A percentile compares a stretch with the other conserved stretches of the same genome.
Evolutionary conservation across 495 filamentous ascomycete species (phyloP).

Genomic region (Aspergillus taichungensis): DNA sequence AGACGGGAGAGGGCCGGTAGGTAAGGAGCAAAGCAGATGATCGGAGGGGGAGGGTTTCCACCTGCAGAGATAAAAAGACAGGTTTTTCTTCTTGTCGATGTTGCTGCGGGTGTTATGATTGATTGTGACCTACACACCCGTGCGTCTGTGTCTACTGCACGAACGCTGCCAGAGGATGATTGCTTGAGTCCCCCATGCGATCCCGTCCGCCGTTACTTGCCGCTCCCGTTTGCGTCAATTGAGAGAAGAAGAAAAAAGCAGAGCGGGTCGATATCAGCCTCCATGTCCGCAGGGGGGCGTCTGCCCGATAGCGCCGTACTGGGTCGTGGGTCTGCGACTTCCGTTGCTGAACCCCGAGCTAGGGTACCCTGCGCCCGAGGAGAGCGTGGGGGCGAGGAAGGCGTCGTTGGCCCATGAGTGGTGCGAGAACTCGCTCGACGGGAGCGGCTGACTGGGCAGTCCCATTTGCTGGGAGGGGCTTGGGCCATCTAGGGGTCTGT

Average conservation of each 20-base stretch:
- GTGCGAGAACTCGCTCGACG: slow-evolving; percentile 22
- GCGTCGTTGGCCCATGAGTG: slow-evolving; percentile 36
- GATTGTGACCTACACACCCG: too few relatives aligned
- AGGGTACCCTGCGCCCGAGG: slow-evolving; percentile 17
- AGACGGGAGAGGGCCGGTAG: too few relatives aligned
- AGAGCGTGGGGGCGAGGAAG: slow-evolving; percentile 31
- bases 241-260: slow-evolving; percentile 5
- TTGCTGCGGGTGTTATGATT: too few relatives aligned
- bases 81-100: too few relatives aligned
- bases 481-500: slow-evolving; percentile 11
- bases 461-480: slow-evolving; percentile 14
- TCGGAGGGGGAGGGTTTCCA: too few relatives aligned
- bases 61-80: too few relatives aligned
- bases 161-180: too few relatives aligned
- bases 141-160: too few relatives aligned
- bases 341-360: slow-evolving; percentile 16
- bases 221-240: too few relatives aligned
- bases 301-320: slow-evolving; percentile 37
- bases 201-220: neutral
- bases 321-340: slow-evolving; percentile 23
- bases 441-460: slow-evolving; percentile 21
- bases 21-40: too few relatives aligned
- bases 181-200: too few relatives aligned
- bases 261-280: slow-evolving; percentile 24
- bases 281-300: slow-evolving; percentile 42